Percentiles rank a stretch among this genome's conserved stretches.
These are phyloP conservation scores for Trichoderma afroharzianum DNA, from an alignment of 2,329 filamentous ascomycete species.

Conservation along the genomic window DNA sequence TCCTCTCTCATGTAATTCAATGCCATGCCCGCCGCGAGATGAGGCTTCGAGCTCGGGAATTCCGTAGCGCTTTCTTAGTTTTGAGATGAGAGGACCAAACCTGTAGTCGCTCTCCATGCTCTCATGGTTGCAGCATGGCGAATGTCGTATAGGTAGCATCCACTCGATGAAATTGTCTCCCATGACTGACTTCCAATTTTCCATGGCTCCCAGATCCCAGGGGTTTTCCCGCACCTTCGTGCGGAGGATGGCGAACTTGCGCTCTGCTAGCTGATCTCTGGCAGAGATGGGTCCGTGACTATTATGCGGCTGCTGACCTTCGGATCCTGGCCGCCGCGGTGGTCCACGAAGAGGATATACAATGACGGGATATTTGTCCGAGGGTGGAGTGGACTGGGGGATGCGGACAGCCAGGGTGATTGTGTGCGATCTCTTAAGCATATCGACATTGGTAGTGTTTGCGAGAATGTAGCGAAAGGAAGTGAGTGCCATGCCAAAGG, in stretches of 20 bases:
- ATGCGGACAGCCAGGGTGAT: slow-evolving; percentile 74
- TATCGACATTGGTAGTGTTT: slow-evolving; percentile 84
- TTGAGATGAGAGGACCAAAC: slow-evolving; percentile 58
- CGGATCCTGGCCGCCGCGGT: slow-evolving; percentile 27
- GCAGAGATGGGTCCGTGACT: slow-evolving; percentile 20
- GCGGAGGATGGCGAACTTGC: slow-evolving; percentile 75
- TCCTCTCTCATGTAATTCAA: slow-evolving; percentile 11
- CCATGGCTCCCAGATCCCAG: slow-evolving; percentile 69
- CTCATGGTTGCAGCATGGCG: slow-evolving; percentile 70
- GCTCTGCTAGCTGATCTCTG: slow-evolving; percentile 48
- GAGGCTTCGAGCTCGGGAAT: slow-evolving; percentile 20
- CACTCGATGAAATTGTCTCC: slow-evolving; percentile 69
- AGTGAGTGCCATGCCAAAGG: slow-evolving; percentile 69
- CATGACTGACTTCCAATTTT: slow-evolving; percentile 79
- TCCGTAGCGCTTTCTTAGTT: slow-evolving; percentile 45
- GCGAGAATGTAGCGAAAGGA: slow-evolving; percentile 65
- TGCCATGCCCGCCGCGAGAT: neutral
- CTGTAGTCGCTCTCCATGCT: slow-evolving; percentile 64
- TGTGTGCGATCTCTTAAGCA: slow-evolving; percentile 59
- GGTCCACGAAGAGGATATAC: slow-evolving; percentile 52
- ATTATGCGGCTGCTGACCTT: neutral
- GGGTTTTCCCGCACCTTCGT: slow-evolving; percentile 75
- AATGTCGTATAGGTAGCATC: slow-evolving; percentile 71
- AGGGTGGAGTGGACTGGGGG: slow-evolving; percentile 44
- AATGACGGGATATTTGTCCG: slow-evolving; percentile 47